Conservation (phyloP, 495 filamentous ascomycete species). For the Apiosordaria backusii region DNA sequence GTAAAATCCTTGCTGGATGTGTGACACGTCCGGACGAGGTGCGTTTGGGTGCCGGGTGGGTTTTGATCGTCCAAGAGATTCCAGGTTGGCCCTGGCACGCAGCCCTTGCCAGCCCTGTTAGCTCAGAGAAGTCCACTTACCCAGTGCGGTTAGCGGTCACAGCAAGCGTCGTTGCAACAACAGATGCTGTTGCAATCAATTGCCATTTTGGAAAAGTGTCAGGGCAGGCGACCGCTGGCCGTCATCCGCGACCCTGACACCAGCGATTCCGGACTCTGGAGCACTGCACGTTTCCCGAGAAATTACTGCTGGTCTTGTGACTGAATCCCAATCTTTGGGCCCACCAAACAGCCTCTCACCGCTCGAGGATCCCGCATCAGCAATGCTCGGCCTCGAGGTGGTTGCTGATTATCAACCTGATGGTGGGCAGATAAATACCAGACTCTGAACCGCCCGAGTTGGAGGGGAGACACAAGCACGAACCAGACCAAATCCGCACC, state of each 20-base stretch:
- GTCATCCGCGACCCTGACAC: constrained; percentile 12
- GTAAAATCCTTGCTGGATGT: neutral
- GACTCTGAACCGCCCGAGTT: neutral
- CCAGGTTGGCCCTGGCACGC: constrained; percentile 1
- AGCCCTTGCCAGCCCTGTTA: constrained; percentile 11
- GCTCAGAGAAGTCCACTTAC: constrained; percentile 10
- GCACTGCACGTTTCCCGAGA: constrained; percentile 12
- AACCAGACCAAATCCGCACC: neutral
- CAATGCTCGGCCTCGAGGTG: constrained; percentile 4
- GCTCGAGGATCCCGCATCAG: constrained; percentile 12
- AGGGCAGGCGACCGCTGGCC: constrained; percentile 2
- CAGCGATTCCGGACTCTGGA: constrained; percentile 11
- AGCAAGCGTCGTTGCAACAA: neutral
- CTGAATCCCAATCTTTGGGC: constrained; percentile 20
- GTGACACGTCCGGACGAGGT: constrained; percentile 4
- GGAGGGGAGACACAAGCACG: neutral
- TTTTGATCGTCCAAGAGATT: constrained; percentile 7
- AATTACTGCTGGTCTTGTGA: constrained; percentile 25
- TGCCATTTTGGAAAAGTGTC: constrained; percentile 17
- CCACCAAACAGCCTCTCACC: constrained; percentile 19
- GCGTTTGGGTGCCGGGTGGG: neutral
- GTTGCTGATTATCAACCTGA: constrained; percentile 3
- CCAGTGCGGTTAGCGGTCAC: constrained; percentile 9
- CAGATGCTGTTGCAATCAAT: constrained; percentile 3
- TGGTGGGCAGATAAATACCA: constrained; percentile 10